Evolutionary conservation across 768 basidiomycete genomes (phyloP), one percentile per base, ranked within the genome.

Genomic region (Mrakia blollopis): DNA sequence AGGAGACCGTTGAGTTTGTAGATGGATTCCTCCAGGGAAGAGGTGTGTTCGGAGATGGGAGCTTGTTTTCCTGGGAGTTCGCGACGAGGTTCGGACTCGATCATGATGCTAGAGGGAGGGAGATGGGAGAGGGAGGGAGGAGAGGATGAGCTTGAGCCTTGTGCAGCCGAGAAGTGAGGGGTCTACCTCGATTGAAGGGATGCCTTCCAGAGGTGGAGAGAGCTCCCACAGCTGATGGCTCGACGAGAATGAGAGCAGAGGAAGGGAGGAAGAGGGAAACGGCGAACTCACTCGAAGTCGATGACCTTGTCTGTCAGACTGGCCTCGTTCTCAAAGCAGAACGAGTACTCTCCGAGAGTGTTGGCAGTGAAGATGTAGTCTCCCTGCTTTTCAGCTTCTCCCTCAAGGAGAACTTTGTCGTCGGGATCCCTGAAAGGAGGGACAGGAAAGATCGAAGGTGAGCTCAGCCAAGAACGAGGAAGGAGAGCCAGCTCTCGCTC

Each of bases 281-380:
- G 21, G 35, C 28, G 14, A 52, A 81, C 83, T 80, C 74, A 99
- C 88, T 84, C 84, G 65, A 84, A 84, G 73, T 84, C 84, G 37
- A 84, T 80, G 67, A 98, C 88, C 84, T 98, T 98, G 85, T 94
- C 93, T 18, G 92, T 91, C 80, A 97, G 87, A 35, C 91, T 92
- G 87, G 96, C 96, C 86, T 98, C 95, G 83, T 99, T 99, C 73
- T 78, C 77, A 30, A 78, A 78, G 73, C 77, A 78, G 86, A 99
- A 98, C 8, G 83, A 83, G 81, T 86, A 86, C 74, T 86, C 86
- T 74, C 86, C 86, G 30, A 90, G 87, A 28, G 88, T 88, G 85
- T 97, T 96, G 28, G 94, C 97, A 5, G 97, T 98, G 79, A 98
- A 88, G 74, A 99, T 93, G 81, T 91, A 98, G 88, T 99, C 97